Conservation (phyloP, 2,329 filamentous ascomycete species). For the Talaromyces sp. region DNA sequence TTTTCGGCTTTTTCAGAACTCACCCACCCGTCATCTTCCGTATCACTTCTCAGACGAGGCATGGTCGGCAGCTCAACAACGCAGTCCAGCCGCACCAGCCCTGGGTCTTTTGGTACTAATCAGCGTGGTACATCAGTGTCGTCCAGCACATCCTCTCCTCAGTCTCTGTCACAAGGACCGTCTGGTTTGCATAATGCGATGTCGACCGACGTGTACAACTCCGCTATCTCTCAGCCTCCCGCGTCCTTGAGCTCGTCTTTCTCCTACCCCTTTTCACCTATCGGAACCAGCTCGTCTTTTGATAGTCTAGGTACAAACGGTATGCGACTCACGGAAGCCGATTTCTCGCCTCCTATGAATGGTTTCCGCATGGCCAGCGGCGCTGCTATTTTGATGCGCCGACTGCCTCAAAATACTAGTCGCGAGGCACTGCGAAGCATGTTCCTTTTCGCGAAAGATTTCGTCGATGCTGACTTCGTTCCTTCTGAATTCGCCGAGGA, state of each 20-base stretch:
- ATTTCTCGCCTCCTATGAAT: conserved; percentile 35
- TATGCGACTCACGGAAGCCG: conserved; percentile 36
- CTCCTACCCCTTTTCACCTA: conserved; percentile 37
- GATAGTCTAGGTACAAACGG: conserved; percentile 30
- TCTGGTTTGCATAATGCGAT: conserved; percentile 42
- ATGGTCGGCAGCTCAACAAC: conserved; percentile 42
- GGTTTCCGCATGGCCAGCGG: conserved; percentile 32
- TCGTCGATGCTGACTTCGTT: conserved; percentile 58
- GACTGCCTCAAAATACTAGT: conserved; percentile 57
- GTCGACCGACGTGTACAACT: conserved; percentile 43
- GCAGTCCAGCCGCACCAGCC: conserved; percentile 42
- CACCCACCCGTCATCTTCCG: not conserved
- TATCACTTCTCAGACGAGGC: conserved; percentile 26
- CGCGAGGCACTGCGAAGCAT: conserved; percentile 59
- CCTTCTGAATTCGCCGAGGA: conserved; percentile 55
- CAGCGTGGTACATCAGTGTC: conserved; percentile 40
- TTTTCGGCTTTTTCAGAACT: not conserved
- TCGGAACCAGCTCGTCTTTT: conserved; percentile 37
- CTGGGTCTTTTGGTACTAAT: conserved; percentile 38
- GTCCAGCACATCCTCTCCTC: conserved; percentile 39
- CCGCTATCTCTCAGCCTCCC: conserved; percentile 36
- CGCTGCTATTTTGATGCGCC: conserved; percentile 54
- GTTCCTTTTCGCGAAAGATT: conserved; percentile 62
- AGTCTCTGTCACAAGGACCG: conserved; percentile 34
- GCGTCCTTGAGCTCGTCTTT: conserved; percentile 35